Conservation (phyloP, 1,284 basidiomycete species). For the Trametes hirsuta region DNA sequence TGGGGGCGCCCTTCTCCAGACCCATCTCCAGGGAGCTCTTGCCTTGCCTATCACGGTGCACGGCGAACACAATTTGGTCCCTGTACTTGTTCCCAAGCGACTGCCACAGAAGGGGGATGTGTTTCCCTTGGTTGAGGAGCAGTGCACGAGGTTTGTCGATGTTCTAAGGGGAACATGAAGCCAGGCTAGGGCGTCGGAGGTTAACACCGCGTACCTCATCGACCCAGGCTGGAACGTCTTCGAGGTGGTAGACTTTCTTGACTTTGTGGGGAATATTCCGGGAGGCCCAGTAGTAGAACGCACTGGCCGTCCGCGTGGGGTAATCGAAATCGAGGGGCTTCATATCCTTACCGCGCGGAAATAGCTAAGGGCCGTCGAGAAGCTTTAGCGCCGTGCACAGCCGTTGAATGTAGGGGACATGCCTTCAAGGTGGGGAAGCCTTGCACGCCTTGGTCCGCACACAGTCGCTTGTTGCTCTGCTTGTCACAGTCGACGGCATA, state of each 20-base stretch:
- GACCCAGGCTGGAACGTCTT: constrained; percentile 65
- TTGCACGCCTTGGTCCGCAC: constrained; percentile 84
- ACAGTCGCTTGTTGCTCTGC: constrained; percentile 80
- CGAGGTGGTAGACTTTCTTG: constrained; percentile 64
- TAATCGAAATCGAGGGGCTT: constrained; percentile 73
- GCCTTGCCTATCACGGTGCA: constrained; percentile 70
- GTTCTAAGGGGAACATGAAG: constrained; percentile 41
- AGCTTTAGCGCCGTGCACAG: constrained; percentile 3
- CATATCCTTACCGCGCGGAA: constrained; percentile 71
- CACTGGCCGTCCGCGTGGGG: constrained; percentile 71
- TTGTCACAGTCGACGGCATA: constrained; percentile 93
- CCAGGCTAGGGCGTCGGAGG: not conserved
- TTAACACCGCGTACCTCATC: constrained; percentile 49
- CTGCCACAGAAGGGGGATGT: constrained; percentile 85
- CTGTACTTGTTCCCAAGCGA: constrained; percentile 79
- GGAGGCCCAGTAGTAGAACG: constrained; percentile 79
- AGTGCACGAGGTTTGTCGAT: constrained; percentile 65
- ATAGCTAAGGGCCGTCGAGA: constrained; percentile 50
- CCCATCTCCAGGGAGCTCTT: constrained; percentile 59
- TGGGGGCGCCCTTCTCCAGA: constrained; percentile 53
- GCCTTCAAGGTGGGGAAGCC: constrained; percentile 94
- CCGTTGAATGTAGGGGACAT: constrained; percentile 19
- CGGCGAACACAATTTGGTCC: constrained; percentile 67
- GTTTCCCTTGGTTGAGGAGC: constrained; percentile 76
- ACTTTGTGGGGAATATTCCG: constrained; percentile 71